phyloP scores from a whole-genome alignment of 148 eudicot species.

The Rhododendron molle region DNA sequence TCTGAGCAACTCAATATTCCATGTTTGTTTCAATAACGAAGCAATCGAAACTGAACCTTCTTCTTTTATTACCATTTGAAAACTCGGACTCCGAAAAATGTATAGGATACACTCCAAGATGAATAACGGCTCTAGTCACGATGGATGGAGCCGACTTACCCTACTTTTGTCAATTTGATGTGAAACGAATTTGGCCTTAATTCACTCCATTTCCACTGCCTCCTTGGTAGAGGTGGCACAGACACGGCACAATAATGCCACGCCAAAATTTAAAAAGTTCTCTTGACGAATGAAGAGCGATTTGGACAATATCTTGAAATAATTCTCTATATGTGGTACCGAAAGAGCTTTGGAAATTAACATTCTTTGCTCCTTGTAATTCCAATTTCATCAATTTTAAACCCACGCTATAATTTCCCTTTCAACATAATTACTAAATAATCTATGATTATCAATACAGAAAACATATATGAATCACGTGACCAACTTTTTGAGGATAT shows the following conservation, averaged over 20 bases:
- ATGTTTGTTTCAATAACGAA: slow-evolving; percentile 4
- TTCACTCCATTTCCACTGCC: background rate
- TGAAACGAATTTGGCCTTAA: no score
- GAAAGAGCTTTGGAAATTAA: background rate
- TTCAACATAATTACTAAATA: background rate
- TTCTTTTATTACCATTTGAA: background rate
- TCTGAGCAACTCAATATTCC: slow-evolving; percentile 9
- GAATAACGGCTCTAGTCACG: background rate
- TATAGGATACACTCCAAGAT: background rate
- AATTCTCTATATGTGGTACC: background rate
- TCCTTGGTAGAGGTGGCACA: no score
- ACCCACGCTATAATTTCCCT: background rate
- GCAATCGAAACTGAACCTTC: background rate
- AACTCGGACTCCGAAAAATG: background rate
- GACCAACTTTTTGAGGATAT: background rate
- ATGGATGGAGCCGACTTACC: background rate
- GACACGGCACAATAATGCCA: background rate
- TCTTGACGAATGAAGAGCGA: background rate
- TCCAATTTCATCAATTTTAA: background rate
- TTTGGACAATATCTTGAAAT: background rate
- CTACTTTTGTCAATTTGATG: background rate
- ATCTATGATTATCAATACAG: background rate
- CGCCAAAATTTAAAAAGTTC: background rate
- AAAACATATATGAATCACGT: background rate
- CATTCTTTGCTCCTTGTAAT: background rate